A percentile compares a stretch with the other conserved stretches of the same genome.
Evolutionary conservation across 169 alveolate species (phyloP).

Genomic region (Cryptosporidium sp.): DNA sequence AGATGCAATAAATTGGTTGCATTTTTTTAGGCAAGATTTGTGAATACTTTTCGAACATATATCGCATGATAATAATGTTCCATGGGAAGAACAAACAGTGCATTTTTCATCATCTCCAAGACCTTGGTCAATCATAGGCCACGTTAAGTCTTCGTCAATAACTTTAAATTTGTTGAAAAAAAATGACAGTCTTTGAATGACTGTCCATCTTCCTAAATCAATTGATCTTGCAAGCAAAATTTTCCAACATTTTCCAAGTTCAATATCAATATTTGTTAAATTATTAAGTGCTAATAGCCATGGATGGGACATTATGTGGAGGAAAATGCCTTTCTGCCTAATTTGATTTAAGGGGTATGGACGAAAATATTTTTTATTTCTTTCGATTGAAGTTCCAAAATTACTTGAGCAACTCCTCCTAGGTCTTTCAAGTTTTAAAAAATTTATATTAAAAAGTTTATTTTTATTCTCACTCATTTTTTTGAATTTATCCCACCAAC

Average conservation of each 20-base stretch:
- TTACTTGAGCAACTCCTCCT: constrained; percentile 19
- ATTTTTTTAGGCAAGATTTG: constrained; percentile 55
- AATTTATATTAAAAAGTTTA: neutral
- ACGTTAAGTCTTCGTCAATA: constrained; percentile 49
- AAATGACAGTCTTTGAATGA: constrained; percentile 42
- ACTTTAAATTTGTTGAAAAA: constrained; percentile 29
- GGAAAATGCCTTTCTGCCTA: constrained; percentile 14
- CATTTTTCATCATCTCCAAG: constrained; percentile 73
- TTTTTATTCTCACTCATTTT: neutral
- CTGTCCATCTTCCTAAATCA: constrained; percentile 46
- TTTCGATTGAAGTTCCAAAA: neutral
- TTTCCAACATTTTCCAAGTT: constrained; percentile 27
- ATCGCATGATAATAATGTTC: constrained; percentile 61
- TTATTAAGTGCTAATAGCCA: constrained; percentile 40
- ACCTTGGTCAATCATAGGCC: constrained; percentile 74
- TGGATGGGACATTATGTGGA: constrained; percentile 71
- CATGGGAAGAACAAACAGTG: constrained; percentile 54
- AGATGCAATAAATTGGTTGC: constrained; percentile 47
- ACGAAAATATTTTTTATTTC: neutral
- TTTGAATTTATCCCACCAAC: constrained; percentile 16
- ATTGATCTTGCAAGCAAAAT: constrained; percentile 34
- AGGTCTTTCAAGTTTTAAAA: constrained; percentile 4
- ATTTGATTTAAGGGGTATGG: neutral
- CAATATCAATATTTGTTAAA: constrained; percentile 51
- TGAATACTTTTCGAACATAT: constrained; percentile 51